Base-by-base conservation (phyloP, 2,329 filamentous ascomycete genomes). In the Lizonia empirigonia region DNA sequence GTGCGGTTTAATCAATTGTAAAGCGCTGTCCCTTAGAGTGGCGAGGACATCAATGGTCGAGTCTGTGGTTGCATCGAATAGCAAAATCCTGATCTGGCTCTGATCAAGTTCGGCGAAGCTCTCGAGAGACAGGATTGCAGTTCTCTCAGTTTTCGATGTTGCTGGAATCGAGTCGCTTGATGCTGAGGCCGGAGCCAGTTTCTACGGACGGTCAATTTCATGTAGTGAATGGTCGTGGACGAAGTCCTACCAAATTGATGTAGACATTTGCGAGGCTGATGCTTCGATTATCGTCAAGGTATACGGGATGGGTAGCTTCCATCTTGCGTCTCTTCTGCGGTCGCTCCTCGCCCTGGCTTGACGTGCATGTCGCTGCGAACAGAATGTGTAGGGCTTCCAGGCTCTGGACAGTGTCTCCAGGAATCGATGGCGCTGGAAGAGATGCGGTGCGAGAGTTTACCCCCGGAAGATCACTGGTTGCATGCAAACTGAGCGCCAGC, bases 291-390 rank as follows among this genome's bases (percentile, higher is more conserved):
- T 52, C 49, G 23, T 62, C 58, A 20, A 59, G 57, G 8, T 53
- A 41, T 7, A n/a, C 35, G 7, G 26, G 24, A 5, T 53, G 45
- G 34, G 3, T 44, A 47, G 20, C 48, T 33, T 4, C 63, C 58
- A 15, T 41, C 48, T 67, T 72, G 18, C 69, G 64, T 35, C 65
- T 54, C 48, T 73, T 73, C 19, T 53, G 56, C 18, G 63, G 53
- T 36, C 62, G 64, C 18, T 59, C 56, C 19, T 58, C 49, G 26
- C 24, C 33, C 13, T 23, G 35, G 20, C 33, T 39, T 20, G 24
- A 26, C n/a, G 42, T 24, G 40, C 34, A 24, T 19, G 50, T 35
- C 20, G 49, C 37, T 37, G 55, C 52, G 45, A 68, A 66, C 19
- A 67, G 53, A 26, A 26, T 36, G 7, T 52, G 54, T 29, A 67